Evolutionary conservation across 331 rosid species (phyloP).

Genomic region (Cucumis variabilis): DNA sequence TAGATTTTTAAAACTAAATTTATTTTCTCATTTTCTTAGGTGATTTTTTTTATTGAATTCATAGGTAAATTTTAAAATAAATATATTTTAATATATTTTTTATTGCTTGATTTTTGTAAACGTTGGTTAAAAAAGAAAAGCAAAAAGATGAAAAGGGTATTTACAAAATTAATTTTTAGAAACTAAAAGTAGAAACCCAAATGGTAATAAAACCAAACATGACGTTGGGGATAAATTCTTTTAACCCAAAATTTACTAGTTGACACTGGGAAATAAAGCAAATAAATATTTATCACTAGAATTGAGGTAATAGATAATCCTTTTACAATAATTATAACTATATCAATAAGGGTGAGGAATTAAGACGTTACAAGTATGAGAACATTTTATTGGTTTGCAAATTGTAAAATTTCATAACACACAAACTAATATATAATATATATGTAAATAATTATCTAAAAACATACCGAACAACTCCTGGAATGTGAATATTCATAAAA

Average conservation of each 20-base stretch:
- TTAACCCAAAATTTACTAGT: background rate
- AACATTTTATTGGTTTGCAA: background rate
- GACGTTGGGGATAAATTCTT: too few relatives aligned
- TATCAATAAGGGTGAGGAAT: background rate
- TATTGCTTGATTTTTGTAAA: too few relatives aligned
- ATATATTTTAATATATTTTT: too few relatives aligned
- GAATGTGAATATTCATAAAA: conserved; percentile 45
- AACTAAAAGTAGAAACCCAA: too few relatives aligned
- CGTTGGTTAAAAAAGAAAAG: too few relatives aligned
- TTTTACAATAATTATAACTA: background rate
- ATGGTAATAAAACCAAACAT: too few relatives aligned
- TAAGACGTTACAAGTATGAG: background rate
- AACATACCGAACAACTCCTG: conserved; percentile 8
- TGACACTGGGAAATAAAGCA: background rate
- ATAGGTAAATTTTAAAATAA: too few relatives aligned
- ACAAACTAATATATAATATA: background rate
- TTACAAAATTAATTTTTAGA: too few relatives aligned
- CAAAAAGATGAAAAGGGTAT: too few relatives aligned
- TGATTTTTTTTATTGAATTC: too few relatives aligned
- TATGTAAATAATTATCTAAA: conserved; percentile 46
- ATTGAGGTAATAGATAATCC: background rate
- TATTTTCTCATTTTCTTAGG: too few relatives aligned
- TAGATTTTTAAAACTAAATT: too few relatives aligned
- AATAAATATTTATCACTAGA: background rate
- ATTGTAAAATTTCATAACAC: background rate